Evolutionary conservation across 2,329 filamentous ascomycete species (phyloP).

Genomic region (Cryphonectria naterciae): DNA sequence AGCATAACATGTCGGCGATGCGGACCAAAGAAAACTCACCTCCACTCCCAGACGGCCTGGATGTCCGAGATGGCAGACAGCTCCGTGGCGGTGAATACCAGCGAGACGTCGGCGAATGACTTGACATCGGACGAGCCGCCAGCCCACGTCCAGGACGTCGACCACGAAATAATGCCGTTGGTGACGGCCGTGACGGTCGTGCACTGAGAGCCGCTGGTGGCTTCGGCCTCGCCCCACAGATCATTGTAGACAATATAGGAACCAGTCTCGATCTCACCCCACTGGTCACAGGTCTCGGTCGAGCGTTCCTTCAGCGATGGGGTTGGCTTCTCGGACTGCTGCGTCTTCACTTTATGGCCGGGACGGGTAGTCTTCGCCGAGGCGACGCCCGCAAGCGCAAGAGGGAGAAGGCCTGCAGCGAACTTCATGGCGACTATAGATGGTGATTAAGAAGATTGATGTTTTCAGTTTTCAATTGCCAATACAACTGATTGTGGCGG

Average conservation of each 20-base stretch:
- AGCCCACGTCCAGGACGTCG: conserved; percentile 48
- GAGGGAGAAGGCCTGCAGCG: neutral
- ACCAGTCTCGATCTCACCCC: conserved; percentile 12
- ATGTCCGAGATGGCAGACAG: conserved; percentile 42
- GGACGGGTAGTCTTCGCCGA: neutral
- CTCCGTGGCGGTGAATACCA: conserved; percentile 37
- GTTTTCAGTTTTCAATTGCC: neutral
- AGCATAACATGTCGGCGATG: neutral
- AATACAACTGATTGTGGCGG: neutral
- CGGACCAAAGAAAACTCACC: conserved; percentile 33
- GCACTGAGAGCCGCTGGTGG: conserved; percentile 48
- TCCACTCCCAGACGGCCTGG: conserved; percentile 44
- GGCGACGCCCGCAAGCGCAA: conserved; percentile 1
- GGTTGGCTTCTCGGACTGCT: conserved; percentile 6
- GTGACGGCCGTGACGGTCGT: conserved; percentile 43
- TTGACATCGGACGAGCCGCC: conserved; percentile 47
- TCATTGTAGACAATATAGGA: conserved; percentile 55
- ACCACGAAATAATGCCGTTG: conserved; percentile 45
- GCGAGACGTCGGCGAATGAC: conserved; percentile 49
- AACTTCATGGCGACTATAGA: conserved; percentile 1
- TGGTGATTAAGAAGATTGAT: neutral
- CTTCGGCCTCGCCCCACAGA: conserved; percentile 49
- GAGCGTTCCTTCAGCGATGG: conserved; percentile 17
- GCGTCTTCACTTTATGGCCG: neutral
- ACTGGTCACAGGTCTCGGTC: conserved; percentile 19